A percentile compares a stretch with the other conserved stretches of the same genome.
phyloP scores from a whole-genome alignment of 1,284 basidiomycete species.

The Trametes versicolor region DNA sequence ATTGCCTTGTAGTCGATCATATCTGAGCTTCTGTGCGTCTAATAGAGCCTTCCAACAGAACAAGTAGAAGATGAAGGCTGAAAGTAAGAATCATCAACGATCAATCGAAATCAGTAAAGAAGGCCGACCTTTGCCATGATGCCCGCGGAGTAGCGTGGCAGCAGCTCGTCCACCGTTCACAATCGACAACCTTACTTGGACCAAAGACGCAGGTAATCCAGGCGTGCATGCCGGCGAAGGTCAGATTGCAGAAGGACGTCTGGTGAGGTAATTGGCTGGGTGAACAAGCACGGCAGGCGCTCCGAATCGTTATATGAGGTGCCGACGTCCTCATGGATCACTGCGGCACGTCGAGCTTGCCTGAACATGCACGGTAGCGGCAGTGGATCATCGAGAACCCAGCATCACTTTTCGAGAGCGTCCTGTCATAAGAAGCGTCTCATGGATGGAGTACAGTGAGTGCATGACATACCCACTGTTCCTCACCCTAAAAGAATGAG shows the following conservation, averaged over 20 bases:
- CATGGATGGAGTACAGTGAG: too few relatives aligned
- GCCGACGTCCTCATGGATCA: slow-evolving; percentile 1
- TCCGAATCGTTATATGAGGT: not conserved
- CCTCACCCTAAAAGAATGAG: too few relatives aligned
- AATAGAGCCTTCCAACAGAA: not conserved
- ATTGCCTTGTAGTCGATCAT: not conserved
- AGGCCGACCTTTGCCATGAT: not conserved
- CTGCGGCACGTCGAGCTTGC: not conserved
- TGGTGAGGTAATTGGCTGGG: too few relatives aligned
- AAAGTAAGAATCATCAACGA: not conserved
- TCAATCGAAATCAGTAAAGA: slow-evolving; percentile 8
- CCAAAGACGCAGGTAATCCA: too few relatives aligned
- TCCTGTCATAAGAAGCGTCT: too few relatives aligned
- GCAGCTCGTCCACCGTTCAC: too few relatives aligned
- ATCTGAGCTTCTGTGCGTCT: not conserved
- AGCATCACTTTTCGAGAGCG: too few relatives aligned
- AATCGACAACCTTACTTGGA: too few relatives aligned
- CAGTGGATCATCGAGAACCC: too few relatives aligned
- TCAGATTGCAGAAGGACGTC: too few relatives aligned
- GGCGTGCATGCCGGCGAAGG: too few relatives aligned
- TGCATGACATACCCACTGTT: too few relatives aligned
- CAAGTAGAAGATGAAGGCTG: not conserved
- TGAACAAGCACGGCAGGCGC: not conserved
- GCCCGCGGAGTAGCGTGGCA: not conserved
- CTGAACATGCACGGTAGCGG: not conserved